A percentile compares a stretch with the other conserved stretches of the same genome.
Evolutionary conservation across 345 rosid genomes (phyloP).

Genomic region (Populus davidiana): DNA sequence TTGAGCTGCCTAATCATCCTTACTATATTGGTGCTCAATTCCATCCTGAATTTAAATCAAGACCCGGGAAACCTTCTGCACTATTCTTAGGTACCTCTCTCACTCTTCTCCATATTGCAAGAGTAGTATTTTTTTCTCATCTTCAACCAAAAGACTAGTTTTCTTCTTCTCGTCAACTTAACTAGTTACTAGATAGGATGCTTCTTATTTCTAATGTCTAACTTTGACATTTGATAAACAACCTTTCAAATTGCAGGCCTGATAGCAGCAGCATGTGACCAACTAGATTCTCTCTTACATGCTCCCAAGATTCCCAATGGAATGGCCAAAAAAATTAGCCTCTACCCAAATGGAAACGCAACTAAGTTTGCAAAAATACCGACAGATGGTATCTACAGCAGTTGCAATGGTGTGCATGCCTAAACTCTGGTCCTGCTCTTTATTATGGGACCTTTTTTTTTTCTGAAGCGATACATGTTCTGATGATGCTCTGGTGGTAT

Average conservation of each 20-base stretch:
- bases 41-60: constrained; percentile 94
- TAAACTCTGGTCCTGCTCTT: constrained; percentile 24
- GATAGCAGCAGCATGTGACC: constrained; percentile 74
- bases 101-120: background rate
- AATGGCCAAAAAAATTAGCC: constrained; percentile 33
- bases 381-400: constrained; percentile 48
- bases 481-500: background rate
- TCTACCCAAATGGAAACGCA: constrained; percentile 43
- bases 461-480: background rate
- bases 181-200: background rate
- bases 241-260: constrained; percentile 50
- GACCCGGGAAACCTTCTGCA: constrained; percentile 92
- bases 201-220: background rate
- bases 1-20: constrained; percentile 29
- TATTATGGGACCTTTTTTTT: background rate
- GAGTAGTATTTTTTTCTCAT: background rate
- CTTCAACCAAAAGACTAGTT: background rate
- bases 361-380: constrained; percentile 46
- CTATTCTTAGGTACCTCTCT: constrained; percentile 59
- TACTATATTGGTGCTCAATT: constrained; percentile 55
- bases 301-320: constrained; percentile 34
- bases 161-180: background rate
- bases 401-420: constrained; percentile 56
- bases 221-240: background rate
- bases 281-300: constrained; percentile 49